Conservation (phyloP, 306 rosid genomes). For the Cicer yamashitae region DNA sequence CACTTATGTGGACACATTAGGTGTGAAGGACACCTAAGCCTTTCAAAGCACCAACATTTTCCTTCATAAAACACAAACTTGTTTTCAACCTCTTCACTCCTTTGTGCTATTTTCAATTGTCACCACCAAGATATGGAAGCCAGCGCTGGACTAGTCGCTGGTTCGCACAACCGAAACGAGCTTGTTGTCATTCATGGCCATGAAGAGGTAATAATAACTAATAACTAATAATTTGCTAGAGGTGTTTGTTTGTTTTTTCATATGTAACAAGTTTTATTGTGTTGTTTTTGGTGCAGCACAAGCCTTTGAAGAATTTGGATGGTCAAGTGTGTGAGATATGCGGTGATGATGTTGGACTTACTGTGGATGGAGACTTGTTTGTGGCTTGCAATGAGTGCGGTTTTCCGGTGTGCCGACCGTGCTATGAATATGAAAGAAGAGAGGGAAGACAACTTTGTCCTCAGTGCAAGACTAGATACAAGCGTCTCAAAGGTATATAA, state of each 20-base stretch:
- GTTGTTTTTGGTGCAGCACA: slow-evolving; percentile 65
- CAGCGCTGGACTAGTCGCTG: slow-evolving; percentile 53
- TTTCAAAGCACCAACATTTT: slow-evolving; percentile 4
- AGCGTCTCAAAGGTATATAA: slow-evolving; percentile 80
- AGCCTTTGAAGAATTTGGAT: slow-evolving; percentile 90
- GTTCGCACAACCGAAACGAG: slow-evolving; percentile 52
- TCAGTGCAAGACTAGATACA: slow-evolving; percentile 91
- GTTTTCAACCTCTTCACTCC: slow-evolving; percentile 32
- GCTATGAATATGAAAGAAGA: slow-evolving; percentile 92
- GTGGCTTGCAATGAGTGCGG: slow-evolving; percentile 99
- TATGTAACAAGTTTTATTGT: not conserved
- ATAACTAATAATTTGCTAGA: not conserved
- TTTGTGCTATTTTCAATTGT: slow-evolving; percentile 54
- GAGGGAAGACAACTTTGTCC: slow-evolving; percentile 95
- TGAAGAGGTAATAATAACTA: slow-evolving; percentile 44
- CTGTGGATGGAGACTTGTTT: slow-evolving; percentile 91
- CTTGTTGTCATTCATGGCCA: slow-evolving; percentile 53
- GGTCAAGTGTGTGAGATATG: slow-evolving; percentile 98
- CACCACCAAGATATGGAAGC: slow-evolving; percentile 52
- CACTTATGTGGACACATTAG: slow-evolving; percentile 64
- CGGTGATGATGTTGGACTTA: slow-evolving; percentile 87
- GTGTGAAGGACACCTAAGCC: slow-evolving; percentile 49
- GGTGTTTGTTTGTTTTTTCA: not conserved
- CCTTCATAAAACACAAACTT: slow-evolving; percentile 54
- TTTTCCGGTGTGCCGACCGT: slow-evolving; percentile 90